These are phyloP conservation scores for Hansenula sp. DNA, from an alignment of 1,139 yeast species.

Conservation along the genomic window DNA sequence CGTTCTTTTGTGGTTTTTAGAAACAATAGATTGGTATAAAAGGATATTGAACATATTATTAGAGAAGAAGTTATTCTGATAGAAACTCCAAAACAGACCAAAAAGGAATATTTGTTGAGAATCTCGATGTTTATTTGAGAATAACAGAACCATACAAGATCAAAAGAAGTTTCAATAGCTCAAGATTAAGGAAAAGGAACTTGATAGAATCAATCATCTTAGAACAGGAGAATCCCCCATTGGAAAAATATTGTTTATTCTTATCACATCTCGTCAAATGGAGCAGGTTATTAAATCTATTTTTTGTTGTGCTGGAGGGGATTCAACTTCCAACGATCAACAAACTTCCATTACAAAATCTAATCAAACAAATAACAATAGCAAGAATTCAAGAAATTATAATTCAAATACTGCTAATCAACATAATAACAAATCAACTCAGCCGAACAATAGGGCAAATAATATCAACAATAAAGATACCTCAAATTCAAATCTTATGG, in stretches of 20 bases:
- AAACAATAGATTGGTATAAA: too few relatives aligned
- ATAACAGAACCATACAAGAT: not conserved
- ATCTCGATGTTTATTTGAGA: not conserved
- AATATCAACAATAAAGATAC: not conserved
- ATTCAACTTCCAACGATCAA: conserved; percentile 2
- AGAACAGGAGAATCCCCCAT: too few relatives aligned
- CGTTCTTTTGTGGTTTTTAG: too few relatives aligned
- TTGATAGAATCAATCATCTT: not conserved
- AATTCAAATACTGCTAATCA: not conserved
- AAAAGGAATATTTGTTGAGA: too few relatives aligned
- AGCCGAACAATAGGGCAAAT: not conserved
- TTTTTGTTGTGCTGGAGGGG: conserved; percentile 15
- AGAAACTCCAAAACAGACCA: too few relatives aligned
- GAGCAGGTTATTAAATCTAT: conserved; percentile 11
- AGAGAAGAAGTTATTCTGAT: too few relatives aligned
- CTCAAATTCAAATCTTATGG: not conserved
- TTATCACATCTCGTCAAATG: conserved; percentile 4
- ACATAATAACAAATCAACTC: not conserved
- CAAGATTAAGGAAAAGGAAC: too few relatives aligned
- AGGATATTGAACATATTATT: too few relatives aligned
- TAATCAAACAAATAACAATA: not conserved
- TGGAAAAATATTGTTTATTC: not conserved
- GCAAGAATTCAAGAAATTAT: not conserved
- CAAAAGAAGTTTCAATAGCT: not conserved
- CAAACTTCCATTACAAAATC: not conserved